phyloP scores from a whole-genome alignment of 768 basidiomycete genomes.

The Crassisporium funariophilum region DNA sequence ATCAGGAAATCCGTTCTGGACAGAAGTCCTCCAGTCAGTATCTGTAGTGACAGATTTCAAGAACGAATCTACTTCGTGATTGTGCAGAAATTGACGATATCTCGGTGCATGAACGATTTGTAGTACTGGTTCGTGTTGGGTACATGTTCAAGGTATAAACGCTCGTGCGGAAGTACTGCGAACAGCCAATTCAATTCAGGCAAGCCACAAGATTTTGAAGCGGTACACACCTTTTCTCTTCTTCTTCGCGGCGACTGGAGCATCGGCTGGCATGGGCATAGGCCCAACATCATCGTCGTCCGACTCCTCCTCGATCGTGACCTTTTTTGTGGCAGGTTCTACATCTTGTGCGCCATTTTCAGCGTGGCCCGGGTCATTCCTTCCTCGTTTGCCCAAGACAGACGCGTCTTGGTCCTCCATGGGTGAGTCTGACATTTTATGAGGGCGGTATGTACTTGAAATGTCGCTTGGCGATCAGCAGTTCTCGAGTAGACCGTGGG shows the following conservation, averaged over 20 bases:
- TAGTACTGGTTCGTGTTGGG: constrained; percentile 92
- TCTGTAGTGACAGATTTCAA: background rate
- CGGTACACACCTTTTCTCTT: constrained; percentile 76
- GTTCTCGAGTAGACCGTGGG: background rate
- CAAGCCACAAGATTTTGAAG: constrained; percentile 3
- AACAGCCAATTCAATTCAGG: constrained; percentile 12
- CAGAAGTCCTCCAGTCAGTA: background rate
- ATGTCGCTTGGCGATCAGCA: background rate
- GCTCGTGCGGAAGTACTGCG: constrained; percentile 90
- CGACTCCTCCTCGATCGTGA: constrained; percentile 50
- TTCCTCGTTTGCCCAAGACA: constrained; percentile 66
- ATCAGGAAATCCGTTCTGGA: constrained; percentile 90
- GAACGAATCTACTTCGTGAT: constrained; percentile 72
- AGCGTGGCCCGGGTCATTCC: constrained; percentile 36
- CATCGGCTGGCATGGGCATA: constrained; percentile 75
- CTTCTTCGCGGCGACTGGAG: constrained; percentile 44
- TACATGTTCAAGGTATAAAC: constrained; percentile 88
- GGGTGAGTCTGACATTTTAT: constrained; percentile 20
- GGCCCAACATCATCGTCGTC: constrained; percentile 85
- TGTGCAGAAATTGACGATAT: constrained; percentile 84
- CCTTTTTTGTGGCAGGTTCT: constrained; percentile 22
- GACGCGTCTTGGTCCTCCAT: constrained; percentile 47
- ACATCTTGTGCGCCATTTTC: constrained; percentile 16
- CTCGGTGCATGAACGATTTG: constrained; percentile 98
- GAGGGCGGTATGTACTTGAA: background rate